Evolutionary conservation across 495 filamentous ascomycete species (phyloP), one percentile per base, ranked within the genome.

Genomic region (Podospora didyma): DNA sequence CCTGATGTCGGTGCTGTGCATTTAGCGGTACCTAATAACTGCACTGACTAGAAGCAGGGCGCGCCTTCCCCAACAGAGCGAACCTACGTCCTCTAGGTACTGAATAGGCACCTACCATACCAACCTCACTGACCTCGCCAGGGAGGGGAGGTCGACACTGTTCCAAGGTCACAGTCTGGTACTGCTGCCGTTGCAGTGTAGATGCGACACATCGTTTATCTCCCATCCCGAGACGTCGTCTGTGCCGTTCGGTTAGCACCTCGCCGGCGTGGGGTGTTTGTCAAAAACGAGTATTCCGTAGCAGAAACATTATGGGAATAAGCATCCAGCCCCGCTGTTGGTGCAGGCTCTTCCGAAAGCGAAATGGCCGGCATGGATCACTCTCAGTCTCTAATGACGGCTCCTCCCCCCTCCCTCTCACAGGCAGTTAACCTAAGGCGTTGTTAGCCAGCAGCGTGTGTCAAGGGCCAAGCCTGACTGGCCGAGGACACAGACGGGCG

Each of bases 201-300:
- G 9, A 4, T 31, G 23, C 52, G 52, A 54, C 44, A 31, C 22
- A 41, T 54, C 52, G 52, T 54, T 54, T 54, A 46, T 19, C 21
- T 24, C 10, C 34, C 11, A 37, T 28, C 52, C 52, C 52, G 41
- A 54, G 41, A 28, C 26, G 4, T 31, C 4, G 9, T 4, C 26
- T 31, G 26, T 31, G 26, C 26, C 26, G 26, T 31, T n/a, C 26
- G 26, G 26, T 31, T 31, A 31, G 26, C 26, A 31, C 26, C 26
- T 31, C 26, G 26, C 26, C 26, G 42, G 19, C n/a, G 42, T 46
- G 42, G 42, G n/a, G 26, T 31, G 3, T 31, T 31, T 31, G 26
- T 31, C 26, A 9, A 31, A 31, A 31, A 31, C 26, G 26, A 31
- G 26, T 31, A 31, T 31, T 31, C 26, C 26, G 26, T 4, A 9